Evolutionary conservation across 495 filamentous ascomycete species (phyloP), one percentile per base, ranked within the genome.

Genomic region (Aspergillus cavernicola): DNA sequence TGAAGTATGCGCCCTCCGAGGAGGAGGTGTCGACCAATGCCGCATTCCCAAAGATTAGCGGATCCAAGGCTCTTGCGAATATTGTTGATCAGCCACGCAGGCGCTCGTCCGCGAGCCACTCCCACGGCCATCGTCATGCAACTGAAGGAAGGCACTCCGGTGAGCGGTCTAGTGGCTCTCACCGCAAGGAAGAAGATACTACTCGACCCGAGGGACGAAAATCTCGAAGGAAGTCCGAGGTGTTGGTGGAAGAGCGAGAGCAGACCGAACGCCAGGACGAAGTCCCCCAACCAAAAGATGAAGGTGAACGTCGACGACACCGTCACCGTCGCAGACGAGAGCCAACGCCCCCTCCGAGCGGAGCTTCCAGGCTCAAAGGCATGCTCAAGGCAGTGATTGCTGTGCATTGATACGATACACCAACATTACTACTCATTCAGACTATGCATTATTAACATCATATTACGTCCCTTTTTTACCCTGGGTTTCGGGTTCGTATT

Each of bases 21-120:
- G 64, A 66, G 15, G 71, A 66, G n/a, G 57, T 66, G 20, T 65
- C 67, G 3, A 70, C 71, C 50, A 69, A 68, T 26, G 65, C 64
- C 2, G 68, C 66, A 37, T 55, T 71, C 8, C 59, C 73, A 32
- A 65, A 58, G n/a, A 52, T 72, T 16, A 73, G 73, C 48, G 60
- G 59, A 35, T 52, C 58, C 20, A 74, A 69, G 38, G 67, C 70
- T 6, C 39, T 62, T 6, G 57, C 63, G 8, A 55, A 69, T 7
- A 50, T 64, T 12, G 42, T 53, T 13, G 66, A 73, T 12, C 53
- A 35, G 7, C 55, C 58, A 6, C 42, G 33, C 23, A 62, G 66
- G 42, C 59, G 70, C 10, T 53, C 65, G 15, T 75, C 70, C 8
- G 62, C 60, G 19, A 57, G 57, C 28, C 66, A 66, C 7, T 66